Base-by-base conservation (phyloP, 306 rosid genomes). In the Purshia tridentata region DNA sequence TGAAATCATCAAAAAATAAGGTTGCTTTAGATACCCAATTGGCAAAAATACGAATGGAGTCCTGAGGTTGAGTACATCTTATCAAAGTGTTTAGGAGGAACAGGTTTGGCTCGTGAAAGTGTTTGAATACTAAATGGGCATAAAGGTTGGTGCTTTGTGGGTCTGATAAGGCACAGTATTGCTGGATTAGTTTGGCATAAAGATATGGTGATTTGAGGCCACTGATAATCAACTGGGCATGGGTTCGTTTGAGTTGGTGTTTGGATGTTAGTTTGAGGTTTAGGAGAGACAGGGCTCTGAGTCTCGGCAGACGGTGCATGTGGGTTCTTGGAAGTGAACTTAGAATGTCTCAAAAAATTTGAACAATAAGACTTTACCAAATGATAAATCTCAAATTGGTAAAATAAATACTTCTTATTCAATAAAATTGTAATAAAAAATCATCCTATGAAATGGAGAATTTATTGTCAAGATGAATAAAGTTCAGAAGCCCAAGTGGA, bases 71-170 rank as follows among this genome's bases (percentile, higher is more conserved):
- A 65, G 83, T 51, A 15, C 93, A 84, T 74, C 90, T 73, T 47
- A 91, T 72, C 86, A 83, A 72, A 71, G 93, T 89, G 89, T 91
- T 91, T 10, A 87, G 73, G 83, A 89, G 87, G 74, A 86, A 86
- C 51, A 83, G 59, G 78, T 84, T 69, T 14, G 83, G 82, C 40
- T 69, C 20, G 39, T 73, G 61, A 5, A 70, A 72, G 80, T 81
- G 74, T 16, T 68, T 73, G 67, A 86, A 84, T 22, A 91, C 79
- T 19, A 67, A 83, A 76, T 61, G 90, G 13, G 91, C 95, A 35
- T 82, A 39, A 47, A 19, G 59, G 67, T 70, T 75, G 60, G 76
- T 69, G 69, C 61, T 56, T 60, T 18, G 72, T 57, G 72, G 83
- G 75, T 73, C 49, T 46, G 83, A 67, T 10, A 82, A 75, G 61